Evolutionary conservation across 2,329 filamentous ascomycete species (phyloP), one percentile per base, ranked within the genome.

Genomic region (Chrysosphaeria jannelii): DNA sequence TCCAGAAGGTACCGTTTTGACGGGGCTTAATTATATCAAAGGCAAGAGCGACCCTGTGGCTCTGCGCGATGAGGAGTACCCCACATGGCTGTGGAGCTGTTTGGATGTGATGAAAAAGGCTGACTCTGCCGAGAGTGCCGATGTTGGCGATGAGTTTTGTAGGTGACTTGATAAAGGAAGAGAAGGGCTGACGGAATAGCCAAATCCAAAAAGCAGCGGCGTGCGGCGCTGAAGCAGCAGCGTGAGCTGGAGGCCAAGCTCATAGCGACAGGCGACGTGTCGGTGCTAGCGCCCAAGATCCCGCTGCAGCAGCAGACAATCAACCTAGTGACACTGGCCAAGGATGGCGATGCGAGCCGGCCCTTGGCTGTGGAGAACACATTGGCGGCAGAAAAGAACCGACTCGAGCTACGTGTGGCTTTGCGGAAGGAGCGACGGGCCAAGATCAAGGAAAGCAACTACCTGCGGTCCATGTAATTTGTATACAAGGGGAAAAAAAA

Each of bases 391-490:
- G 44, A 39, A 7, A 35, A 41, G 14, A 48, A 57, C 38, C 51
- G 70, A 38, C 51, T 55, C 30, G 60, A 65, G 34, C 47, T 79
- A 36, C 68, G 53, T 32, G 58, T 53, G 45, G 64, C 63, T 16
- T 65, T 78, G 69, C 58, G 72, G 37, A 57, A 57, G 41, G 69
- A 76, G 49, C 53, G 72, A 39, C 61, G 67, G 45, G 59, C 57
- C 28, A 59, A 55, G 45, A 85, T 85, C 39, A 81, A 79, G 60
- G 74, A 85, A 52, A 47, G 46, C 39, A 85, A 85, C 48, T 85
- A 78, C 55, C 57, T 85, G 45, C 72, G 69, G 57, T 60, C 63
- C 20, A 75, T 79, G 69, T 63, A 51, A 48, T 14, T 13, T 8
- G 14, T 21, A 18, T 8, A 15, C 10, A 26, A 16, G 5, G 17